These are phyloP conservation scores for Cordyceps fumosorosea DNA, from an alignment of 2,329 filamentous ascomycete species.

Conservation along the genomic window DNA sequence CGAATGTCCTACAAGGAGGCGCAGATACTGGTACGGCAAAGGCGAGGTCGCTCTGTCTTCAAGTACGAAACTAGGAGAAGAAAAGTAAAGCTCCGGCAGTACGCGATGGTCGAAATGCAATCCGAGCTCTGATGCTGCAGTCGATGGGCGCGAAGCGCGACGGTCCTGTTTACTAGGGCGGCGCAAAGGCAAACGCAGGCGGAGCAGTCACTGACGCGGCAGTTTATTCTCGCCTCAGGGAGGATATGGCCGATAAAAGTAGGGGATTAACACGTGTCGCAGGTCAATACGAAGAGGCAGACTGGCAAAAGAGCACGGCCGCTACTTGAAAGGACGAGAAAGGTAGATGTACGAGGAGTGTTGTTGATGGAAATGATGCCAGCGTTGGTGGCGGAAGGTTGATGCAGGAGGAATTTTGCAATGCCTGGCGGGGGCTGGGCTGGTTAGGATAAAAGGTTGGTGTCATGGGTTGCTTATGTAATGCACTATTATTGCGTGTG, in stretches of 20 bases:
- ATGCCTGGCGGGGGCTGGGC: not conserved
- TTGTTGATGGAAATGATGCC: not conserved
- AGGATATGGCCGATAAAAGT: not conserved
- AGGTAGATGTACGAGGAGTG: constrained; percentile 4
- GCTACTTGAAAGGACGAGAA: constrained; percentile 3
- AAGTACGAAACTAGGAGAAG: constrained; percentile 11
- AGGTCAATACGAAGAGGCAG: constrained; percentile 10
- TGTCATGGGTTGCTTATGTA: constrained; percentile 7
- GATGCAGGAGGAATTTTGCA: not conserved
- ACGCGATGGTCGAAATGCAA: not conserved
- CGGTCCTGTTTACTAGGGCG: constrained; percentile 9
- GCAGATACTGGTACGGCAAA: constrained; percentile 8
- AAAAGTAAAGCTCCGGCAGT: not conserved
- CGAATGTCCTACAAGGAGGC: constrained; percentile 12
- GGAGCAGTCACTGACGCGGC: constrained; percentile 5
- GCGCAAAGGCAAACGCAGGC: not conserved
- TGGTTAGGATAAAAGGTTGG: not conserved
- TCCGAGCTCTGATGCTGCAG: not conserved
- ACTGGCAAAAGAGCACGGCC: not conserved
- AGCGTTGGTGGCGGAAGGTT: not conserved
- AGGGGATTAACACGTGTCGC: constrained; percentile 3
- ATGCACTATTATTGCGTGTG: not conserved
- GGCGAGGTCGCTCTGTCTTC: not conserved
- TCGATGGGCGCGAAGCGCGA: not conserved
- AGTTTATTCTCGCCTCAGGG: constrained; percentile 8